These are phyloP conservation scores for Tetrastigma voinierianum DNA, from an alignment of 164 flowering plant species.

Conservation along the genomic window DNA sequence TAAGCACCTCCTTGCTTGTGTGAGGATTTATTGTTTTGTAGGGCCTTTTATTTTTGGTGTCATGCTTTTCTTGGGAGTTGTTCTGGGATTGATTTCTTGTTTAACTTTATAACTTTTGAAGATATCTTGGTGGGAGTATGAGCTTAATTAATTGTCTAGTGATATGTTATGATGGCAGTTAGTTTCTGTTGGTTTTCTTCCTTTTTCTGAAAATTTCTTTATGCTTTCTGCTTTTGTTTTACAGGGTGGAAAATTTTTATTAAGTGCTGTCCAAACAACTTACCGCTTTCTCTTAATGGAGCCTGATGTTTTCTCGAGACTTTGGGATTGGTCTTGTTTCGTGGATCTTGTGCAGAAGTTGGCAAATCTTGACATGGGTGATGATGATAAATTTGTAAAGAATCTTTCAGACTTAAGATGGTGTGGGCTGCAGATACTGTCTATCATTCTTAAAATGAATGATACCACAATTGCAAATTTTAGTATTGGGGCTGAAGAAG, in stretches of 20 bases:
- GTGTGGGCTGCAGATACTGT: conserved; percentile 65
- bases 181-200: neutral
- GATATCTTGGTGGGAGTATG: no score
- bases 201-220: neutral
- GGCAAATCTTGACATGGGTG: conserved; percentile 12
- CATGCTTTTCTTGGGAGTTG: no score
- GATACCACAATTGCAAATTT: conserved; percentile 37
- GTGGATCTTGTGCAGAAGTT: conserved; percentile 44
- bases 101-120: no score
- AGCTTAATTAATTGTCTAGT: no score
- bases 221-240: neutral
- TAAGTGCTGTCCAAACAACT: conserved; percentile 49
- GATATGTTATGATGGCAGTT: neutral
- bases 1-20: no score
- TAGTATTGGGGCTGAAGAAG: conserved; percentile 38
- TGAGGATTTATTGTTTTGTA: no score
- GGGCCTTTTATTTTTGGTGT: no score
- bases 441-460: conserved; percentile 45
- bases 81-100: no score
- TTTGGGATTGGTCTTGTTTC: conserved; percentile 94
- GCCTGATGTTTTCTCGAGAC: conserved; percentile 50
- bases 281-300: conserved; percentile 63
- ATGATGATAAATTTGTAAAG: conserved; percentile 9
- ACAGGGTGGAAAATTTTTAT: conserved; percentile 35
- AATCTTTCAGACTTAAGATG: conserved; percentile 60